Evolutionary conservation across 352 stramenopile species (phyloP), one percentile per base, ranked within the genome.

Genomic region (Globisporangium middletonii): DNA sequence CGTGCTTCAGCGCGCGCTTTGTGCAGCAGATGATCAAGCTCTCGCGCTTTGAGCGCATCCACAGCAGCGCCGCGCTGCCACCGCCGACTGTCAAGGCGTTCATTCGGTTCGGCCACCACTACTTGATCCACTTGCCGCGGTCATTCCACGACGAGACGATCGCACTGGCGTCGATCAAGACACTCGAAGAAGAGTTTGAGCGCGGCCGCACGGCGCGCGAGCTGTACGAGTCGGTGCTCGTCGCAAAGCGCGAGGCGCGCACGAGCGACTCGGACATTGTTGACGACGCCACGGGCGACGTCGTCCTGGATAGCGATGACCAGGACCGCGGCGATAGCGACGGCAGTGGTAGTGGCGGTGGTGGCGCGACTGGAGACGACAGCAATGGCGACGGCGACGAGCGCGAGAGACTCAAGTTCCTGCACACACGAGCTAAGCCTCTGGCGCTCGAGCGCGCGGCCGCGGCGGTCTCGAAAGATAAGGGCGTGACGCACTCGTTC

Each of bases 1-100:
- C 62, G 19, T 76, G 68, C 33, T 89, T 92, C 59, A 76, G 76
- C 42, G 72, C 77, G 9, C 85, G 81, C 45, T 88, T 92, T 59
- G 68, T 88, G 9, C 77, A 86, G 55, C 80, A 92, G 63, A 91
- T 92, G 80, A 77, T 91, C 35, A 88, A 86, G 50, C 50, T 92
- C 45, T 79, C 73, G 23, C 61, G 78, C 30, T 90, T 84, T 38
- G 79, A 90, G 59, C 67, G 80, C 28, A 58, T 88, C 16, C 80
- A 86, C 38, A 75, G 68, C 8, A 68, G 65, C 13, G 49, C 35
- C 6, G 58, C 50, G 23, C 35, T 45, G 43, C 26, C 50, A 18
- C 35, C 70, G 3, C 64, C 75, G 15, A 75, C 71, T 37, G 65
- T 71, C 2, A 88, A 90, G 49, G 80, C 83, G 3, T 88, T 87